phyloP scores from a whole-genome alignment of 73 alveolate species.

The Paramecium tetraurelia region DNA sequence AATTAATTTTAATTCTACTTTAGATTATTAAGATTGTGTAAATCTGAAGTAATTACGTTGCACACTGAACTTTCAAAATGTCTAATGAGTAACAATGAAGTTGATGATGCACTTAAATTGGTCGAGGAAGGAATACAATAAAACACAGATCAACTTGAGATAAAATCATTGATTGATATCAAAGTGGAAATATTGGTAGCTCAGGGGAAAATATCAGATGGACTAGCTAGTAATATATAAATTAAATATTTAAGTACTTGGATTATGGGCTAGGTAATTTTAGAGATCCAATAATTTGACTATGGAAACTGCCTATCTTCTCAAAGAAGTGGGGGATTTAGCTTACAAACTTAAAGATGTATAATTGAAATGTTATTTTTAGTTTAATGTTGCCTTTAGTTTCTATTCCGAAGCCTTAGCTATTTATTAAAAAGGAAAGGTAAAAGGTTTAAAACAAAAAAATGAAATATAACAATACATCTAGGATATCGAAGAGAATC shows the following conservation, averaged over 20 bases:
- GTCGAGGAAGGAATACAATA: not conserved
- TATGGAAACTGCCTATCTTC: not conserved
- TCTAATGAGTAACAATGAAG: not conserved
- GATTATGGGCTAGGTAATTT: slow-evolving; percentile 18
- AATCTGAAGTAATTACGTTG: not conserved
- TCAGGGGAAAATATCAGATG: not conserved
- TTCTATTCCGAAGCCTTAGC: not conserved
- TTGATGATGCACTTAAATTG: not conserved
- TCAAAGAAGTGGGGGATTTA: not conserved
- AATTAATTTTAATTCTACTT: not conserved
- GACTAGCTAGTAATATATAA: not conserved
- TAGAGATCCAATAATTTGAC: not conserved
- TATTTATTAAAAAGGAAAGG: not conserved
- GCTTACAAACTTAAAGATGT: not conserved
- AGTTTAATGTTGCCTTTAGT: not conserved
- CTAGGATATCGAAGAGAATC: not conserved
- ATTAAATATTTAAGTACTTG: not conserved
- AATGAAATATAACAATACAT: not conserved
- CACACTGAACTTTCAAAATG: not conserved
- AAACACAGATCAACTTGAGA: not conserved
- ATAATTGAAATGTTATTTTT: not conserved
- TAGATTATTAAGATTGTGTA: not conserved
- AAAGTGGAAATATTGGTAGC: not conserved
- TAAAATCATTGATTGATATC: not conserved
- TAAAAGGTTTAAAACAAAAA: not conserved